A percentile compares a stretch with the other conserved stretches of the same genome.
phyloP scores from a whole-genome alignment of 2,329 filamentous ascomycete species.

The Blumeriella jaapii region DNA sequence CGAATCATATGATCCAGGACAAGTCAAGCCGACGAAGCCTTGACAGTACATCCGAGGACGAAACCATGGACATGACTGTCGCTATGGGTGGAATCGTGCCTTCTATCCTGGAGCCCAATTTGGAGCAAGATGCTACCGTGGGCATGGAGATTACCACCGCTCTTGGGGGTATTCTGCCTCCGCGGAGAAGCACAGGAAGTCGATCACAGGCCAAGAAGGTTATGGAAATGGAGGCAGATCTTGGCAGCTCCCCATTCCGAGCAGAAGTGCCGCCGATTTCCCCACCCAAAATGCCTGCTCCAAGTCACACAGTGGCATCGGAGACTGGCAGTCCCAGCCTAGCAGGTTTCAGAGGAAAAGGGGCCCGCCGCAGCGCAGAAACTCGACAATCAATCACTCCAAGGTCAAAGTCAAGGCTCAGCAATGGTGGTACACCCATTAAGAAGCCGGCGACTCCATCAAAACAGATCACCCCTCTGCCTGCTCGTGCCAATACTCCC shows the following conservation, averaged over 20 bases:
- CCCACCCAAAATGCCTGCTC: slow-evolving; percentile 27
- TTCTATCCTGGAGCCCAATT: slow-evolving; percentile 25
- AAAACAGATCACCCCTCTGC: slow-evolving; percentile 34
- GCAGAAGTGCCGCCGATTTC: slow-evolving; percentile 26
- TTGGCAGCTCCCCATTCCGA: slow-evolving; percentile 34
- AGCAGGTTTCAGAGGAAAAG: slow-evolving; percentile 39
- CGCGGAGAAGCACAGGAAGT: slow-evolving; percentile 29
- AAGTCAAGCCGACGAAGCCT: slow-evolving; percentile 28
- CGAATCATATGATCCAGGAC: slow-evolving; percentile 6
- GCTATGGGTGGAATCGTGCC: slow-evolving; percentile 35
- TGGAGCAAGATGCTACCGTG: slow-evolving; percentile 33
- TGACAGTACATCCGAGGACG: slow-evolving; percentile 21
- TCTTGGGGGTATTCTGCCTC: slow-evolving; percentile 41
- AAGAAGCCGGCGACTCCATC: slow-evolving; percentile 30
- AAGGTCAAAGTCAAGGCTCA: slow-evolving; percentile 20
- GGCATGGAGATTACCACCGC: slow-evolving; percentile 55
- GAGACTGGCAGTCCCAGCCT: slow-evolving; percentile 44
- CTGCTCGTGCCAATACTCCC: slow-evolving; percentile 34
- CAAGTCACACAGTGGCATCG: slow-evolving; percentile 30
- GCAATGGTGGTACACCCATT: slow-evolving; percentile 18
- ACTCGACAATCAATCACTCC: slow-evolving; percentile 33
- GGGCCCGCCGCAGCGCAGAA: slow-evolving; percentile 37
- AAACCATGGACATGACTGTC: slow-evolving; percentile 39
- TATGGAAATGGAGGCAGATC: slow-evolving; percentile 47
- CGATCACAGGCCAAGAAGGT: slow-evolving; percentile 40